Evolutionary conservation across 2,329 filamentous ascomycete genomes (phyloP), one percentile per base, ranked within the genome.

Genomic region (Monosporascus cannonballus): DNA sequence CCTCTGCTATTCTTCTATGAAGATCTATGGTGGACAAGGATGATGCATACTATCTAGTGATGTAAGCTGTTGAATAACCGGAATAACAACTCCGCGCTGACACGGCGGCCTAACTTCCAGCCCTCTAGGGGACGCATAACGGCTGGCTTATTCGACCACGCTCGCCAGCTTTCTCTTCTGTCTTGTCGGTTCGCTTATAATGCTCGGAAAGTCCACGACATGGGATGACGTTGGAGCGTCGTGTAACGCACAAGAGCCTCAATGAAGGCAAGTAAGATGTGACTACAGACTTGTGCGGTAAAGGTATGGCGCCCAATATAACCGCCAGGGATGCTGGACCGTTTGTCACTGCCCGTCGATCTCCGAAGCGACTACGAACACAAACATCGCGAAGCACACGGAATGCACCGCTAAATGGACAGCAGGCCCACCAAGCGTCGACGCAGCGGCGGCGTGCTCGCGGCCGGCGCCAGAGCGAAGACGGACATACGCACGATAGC

Each of bases 381-480:
- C 15, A 51, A 80, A 71, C 53, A 71, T 58, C 4, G 57, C 54
- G 1, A 77, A 60, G 52, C 75, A 67, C 17, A 62, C 39, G 8
- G 64, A 18, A 57, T 81, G 78, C 22, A 73, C 69, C 2, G 58
- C 57, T 3, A 81, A 56, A 62, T 81, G 78, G 20, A 78, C 61
- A 1, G 50, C 47, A 6, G 78, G 77, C 1, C 77, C 77, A 0
- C 77, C 77, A 1, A 81, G 52, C 0, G 69, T 64, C 37, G 60
- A 60, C 3, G 51, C 51, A 17, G 60, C 61, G 14, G 14, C n/a
- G 14, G 7, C 14, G 53, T 50, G 15, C 50, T 51, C 20, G 51
- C 53, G 27, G n/a, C 54, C 58, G 20, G 56, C 53, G 11, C 56
- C 56, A n/a, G 49, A 42, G 27, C 56, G 54, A 14, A 76, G 63